Conservation (phyloP, 2,329 filamentous ascomycete genomes). For the Penicillium sp. region DNA sequence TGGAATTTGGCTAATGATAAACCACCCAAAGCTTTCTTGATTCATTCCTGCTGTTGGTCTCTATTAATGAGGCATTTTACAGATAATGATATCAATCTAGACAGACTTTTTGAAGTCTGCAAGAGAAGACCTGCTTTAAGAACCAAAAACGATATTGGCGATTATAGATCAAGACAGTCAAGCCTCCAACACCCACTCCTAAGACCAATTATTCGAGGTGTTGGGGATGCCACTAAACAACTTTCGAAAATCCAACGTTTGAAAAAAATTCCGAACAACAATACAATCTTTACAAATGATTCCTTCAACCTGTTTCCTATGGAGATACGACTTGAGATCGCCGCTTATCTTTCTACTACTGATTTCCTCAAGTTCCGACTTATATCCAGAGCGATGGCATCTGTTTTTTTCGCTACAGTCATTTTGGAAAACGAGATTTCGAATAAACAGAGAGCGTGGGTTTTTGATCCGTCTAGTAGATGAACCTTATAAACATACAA, state of each 20-base stretch:
- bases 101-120: conserved; percentile 9
- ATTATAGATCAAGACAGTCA: background rate
- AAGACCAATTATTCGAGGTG: background rate
- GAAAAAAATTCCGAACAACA: background rate
- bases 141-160: background rate
- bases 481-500: background rate
- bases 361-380: conserved; percentile 8
- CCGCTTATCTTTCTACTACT: conserved; percentile 1
- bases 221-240: conserved; percentile 1
- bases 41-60: conserved; percentile 7
- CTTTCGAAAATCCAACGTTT: background rate
- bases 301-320: conserved; percentile 4
- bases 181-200: background rate
- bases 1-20: background rate
- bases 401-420: conserved; percentile 6
- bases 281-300: background rate
- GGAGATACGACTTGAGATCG: conserved; percentile 5
- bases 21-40: background rate
- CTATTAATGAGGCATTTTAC: conserved; percentile 4
- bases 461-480: background rate
- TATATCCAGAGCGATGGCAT: conserved; percentile 8
- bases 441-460: conserved; percentile 3
- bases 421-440: conserved; percentile 7
- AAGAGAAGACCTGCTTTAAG: background rate
- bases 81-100: conserved; percentile 3